Base-by-base conservation (phyloP, 352 stramenopile genomes). In the Globisporangium nagaii region DNA sequence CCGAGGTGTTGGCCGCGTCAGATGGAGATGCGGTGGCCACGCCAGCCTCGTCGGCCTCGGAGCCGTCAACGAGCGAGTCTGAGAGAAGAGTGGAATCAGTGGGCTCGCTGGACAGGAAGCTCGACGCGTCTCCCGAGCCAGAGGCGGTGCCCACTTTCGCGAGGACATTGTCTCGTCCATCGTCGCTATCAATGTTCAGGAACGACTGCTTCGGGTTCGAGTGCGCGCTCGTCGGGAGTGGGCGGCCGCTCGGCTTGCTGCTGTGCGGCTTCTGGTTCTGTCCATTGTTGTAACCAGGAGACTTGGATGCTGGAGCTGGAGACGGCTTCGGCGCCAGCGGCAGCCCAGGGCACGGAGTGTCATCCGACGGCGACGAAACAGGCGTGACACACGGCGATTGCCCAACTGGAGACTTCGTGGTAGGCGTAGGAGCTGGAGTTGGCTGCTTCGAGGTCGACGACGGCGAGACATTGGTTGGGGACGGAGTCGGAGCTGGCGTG, bases 171-270 rank as follows among this genome's bases (percentile, higher is more conserved):
- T 41, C 12, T n/a, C 28, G 20, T 10, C 20, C 45, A 15, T 41
- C 19, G 7, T 31, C 30, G 4, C 19, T 52, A 9, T 27, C 22
- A 30, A 41, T 10, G 12, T 15, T 37, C 12, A 30, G 2, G 32
- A 41, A 52, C 19, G 45, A 52, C 19, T 52, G 45, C 30, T 52
- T 52, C 4, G 45, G 2, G 45, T 52, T 40, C n/a, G 45, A 41
- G 28, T 52, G 19, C 1, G 45, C 5, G 13, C 28, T 19, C n/a
- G n/a, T n/a, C n/a, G n/a, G n/a, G n/a, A n/a, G n/a, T n/a, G 20
- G 17, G 11, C 20, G 7, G 34, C 12, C 7, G 12, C 34, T 31
- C 17, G 41, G 41, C 15, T 47, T 47, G n/a, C n/a, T n/a, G n/a
- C n/a, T n/a, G n/a, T n/a, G n/a, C n/a, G n/a, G n/a, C n/a, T n/a